Percentiles rank a stretch among this genome's conserved stretches.
These are phyloP conservation scores for Paraleonurus japonicus DNA, from an alignment of 257 asterid species.

Conservation along the genomic window DNA sequence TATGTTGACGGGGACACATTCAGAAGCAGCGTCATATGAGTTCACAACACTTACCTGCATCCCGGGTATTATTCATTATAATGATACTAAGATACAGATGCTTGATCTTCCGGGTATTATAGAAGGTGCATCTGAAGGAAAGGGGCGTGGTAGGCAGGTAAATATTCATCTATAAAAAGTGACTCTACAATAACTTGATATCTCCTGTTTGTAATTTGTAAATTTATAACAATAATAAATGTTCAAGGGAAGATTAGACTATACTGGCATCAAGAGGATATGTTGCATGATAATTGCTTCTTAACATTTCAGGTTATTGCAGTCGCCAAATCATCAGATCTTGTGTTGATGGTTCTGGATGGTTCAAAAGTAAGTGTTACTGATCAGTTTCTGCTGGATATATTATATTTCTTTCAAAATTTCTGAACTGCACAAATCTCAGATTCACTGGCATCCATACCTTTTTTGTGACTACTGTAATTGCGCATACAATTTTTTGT, in stretches of 20 bases:
- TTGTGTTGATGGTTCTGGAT: slow-evolving; percentile 72
- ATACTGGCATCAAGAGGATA: slow-evolving; percentile 6
- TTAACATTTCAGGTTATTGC: slow-evolving; percentile 77
- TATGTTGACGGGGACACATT: slow-evolving; percentile 96
- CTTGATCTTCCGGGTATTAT: slow-evolving; percentile 99
- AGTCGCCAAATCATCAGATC: slow-evolving; percentile 94
- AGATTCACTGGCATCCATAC: neutral
- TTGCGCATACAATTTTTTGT: neutral
- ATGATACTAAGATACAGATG: slow-evolving; percentile 94
- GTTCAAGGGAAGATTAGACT: neutral
- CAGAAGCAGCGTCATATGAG: slow-evolving; percentile 98
- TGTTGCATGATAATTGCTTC: slow-evolving; percentile 23
- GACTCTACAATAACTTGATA: slow-evolving; percentile 5
- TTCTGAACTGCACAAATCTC: neutral
- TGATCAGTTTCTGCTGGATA: slow-evolving; percentile 6
- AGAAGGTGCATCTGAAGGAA: slow-evolving; percentile 99
- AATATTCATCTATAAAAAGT: slow-evolving; percentile 7
- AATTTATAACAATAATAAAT: neutral
- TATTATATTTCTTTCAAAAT: neutral
- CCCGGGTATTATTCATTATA: slow-evolving; percentile 95
- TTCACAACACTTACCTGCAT: slow-evolving; percentile 98
- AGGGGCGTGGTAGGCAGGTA: slow-evolving; percentile 99
- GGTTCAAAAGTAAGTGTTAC: slow-evolving; percentile 44
- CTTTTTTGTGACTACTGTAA: slow-evolving; percentile 3
- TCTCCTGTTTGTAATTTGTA: neutral